Base-by-base conservation (phyloP, 352 stramenopile genomes). In the Aphanomyces cochlioides region DNA sequence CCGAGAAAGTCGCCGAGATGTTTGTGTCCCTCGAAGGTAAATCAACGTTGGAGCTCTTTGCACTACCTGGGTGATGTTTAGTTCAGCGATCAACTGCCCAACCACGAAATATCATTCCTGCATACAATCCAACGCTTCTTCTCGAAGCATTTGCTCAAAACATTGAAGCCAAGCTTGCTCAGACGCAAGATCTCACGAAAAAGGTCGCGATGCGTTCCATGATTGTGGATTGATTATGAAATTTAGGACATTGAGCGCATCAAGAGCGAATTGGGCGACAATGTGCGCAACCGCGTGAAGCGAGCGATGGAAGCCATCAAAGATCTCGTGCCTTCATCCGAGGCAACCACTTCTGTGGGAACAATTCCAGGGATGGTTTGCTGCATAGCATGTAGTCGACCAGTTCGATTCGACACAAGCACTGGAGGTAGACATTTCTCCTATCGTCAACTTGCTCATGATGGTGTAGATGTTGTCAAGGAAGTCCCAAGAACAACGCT, bases 371-470 rank as follows among this genome's bases (percentile, higher is more conserved):
- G 90, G 34, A 92, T 94, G 83, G 64, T 70, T 17, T 63, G 47
- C 12, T 93, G 85, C 61, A 85, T 94, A 36, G 85, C 85, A 4
- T 92, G 86, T 64, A 92, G 84, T 65, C 82, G 84, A 0, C 86
- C 86, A 0, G 86, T 92, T 13, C 82, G 41, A 74, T 92, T 72
- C 15, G 58, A 61, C 28, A 58, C 50, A n/a, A 67, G 19, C 12
- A 72, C 66, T 34, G 56, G 66, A 7, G 66, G 66, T 66, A 21
- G 1, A 48, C 19, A 65, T 7, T 64, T 12, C 19, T n/a, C 5
- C 38, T 19, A 47, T 67, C 54, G 39, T 19, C 36, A 13, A 7
- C 38, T 47, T 60, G 8, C 13, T 48, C 7, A 70, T 28, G 36
- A 21, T 67, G 21, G 13, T 66, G 56, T 67, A 74, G 60, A 69